Conservation (phyloP, 1,284 basidiomycete species). For the Ustilago esculenta region DNA sequence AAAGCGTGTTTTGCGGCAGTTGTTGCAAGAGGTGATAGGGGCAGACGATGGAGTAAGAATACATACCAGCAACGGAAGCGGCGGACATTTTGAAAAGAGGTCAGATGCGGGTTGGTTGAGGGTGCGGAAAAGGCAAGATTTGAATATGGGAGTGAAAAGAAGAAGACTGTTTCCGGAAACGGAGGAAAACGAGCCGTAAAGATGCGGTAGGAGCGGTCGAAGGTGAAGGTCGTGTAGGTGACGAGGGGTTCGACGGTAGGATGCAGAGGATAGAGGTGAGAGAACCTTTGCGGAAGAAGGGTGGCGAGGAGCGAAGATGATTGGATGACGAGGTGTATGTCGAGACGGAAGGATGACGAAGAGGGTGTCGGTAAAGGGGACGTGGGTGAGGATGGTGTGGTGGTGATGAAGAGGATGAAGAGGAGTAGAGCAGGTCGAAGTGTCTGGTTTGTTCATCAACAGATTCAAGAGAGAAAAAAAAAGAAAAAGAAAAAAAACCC, state of each 20-base stretch:
- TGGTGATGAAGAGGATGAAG: constrained; percentile 1
- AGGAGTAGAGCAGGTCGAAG: background rate
- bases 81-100: constrained; percentile 15
- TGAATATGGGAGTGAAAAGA: constrained; percentile 1
- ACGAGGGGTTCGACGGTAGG: background rate
- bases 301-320: background rate
- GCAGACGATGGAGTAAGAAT: constrained; percentile 1
- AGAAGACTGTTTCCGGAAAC: constrained; percentile 6
- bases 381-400: constrained; percentile 10
- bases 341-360: constrained; percentile 11
- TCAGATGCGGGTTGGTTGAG: background rate
- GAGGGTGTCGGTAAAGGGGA: constrained; percentile 17
- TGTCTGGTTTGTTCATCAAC: background rate
- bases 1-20: too few relatives aligned
- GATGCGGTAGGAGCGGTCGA: background rate
- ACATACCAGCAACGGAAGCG: constrained; percentile 22
- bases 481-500: constrained; percentile 10
- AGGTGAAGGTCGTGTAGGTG: constrained; percentile 5
- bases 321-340: background rate
- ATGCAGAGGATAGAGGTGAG: constrained; percentile 6
- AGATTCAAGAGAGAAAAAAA: constrained; percentile 6
- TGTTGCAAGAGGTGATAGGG: too few relatives aligned
- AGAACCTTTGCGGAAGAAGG: constrained; percentile 2
- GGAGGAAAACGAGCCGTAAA: background rate
- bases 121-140: constrained; percentile 1